A percentile compares a stretch with the other conserved stretches of the same genome.
Conservation (phyloP, 2,329 filamentous ascomycete species). For the Ophiostoma triangulosporum region DNA sequence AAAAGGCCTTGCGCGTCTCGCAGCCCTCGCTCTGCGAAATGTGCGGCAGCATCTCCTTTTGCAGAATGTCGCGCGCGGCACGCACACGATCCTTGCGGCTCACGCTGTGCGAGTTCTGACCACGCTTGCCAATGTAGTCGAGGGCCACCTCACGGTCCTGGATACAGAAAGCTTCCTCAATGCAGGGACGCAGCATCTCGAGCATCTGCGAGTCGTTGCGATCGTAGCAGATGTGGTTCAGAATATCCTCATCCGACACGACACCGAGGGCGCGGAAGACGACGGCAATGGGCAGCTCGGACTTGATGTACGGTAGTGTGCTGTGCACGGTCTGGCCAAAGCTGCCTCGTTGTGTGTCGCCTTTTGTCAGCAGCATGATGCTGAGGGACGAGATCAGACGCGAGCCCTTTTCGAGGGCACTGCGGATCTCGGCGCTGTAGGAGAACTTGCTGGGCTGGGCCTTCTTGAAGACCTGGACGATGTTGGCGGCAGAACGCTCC, state of each 20-base stretch:
- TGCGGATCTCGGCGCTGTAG: constrained; percentile 90
- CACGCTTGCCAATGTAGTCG: constrained; percentile 91
- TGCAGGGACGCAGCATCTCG: constrained; percentile 92
- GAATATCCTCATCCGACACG: constrained; percentile 92
- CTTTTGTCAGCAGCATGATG: constrained; percentile 80
- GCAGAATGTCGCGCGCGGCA: constrained; percentile 85
- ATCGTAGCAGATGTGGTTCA: constrained; percentile 96
- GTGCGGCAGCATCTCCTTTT: constrained; percentile 92
- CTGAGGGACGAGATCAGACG: constrained; percentile 85
- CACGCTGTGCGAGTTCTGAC: constrained; percentile 54
- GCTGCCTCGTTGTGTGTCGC: constrained; percentile 62
- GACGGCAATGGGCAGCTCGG: constrained; percentile 83
- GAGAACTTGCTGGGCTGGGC: constrained; percentile 82
- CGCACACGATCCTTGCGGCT: constrained; percentile 79
- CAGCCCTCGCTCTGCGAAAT: constrained; percentile 92
- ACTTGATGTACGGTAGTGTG: constrained; percentile 85
- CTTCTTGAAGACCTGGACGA: constrained; percentile 98
- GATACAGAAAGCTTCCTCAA: constrained; percentile 92
- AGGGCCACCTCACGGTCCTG: constrained; percentile 90
- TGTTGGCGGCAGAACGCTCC: constrained; percentile 93
- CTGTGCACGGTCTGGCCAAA: constrained; percentile 83
- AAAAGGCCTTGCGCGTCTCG: constrained; percentile 93
- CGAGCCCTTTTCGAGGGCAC: constrained; percentile 90
- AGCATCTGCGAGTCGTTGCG: constrained; percentile 92
- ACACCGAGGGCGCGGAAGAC: constrained; percentile 93